These are phyloP conservation scores for Epichloe gansuensis DNA, from an alignment of 2,329 filamentous ascomycete species.

Conservation along the genomic window DNA sequence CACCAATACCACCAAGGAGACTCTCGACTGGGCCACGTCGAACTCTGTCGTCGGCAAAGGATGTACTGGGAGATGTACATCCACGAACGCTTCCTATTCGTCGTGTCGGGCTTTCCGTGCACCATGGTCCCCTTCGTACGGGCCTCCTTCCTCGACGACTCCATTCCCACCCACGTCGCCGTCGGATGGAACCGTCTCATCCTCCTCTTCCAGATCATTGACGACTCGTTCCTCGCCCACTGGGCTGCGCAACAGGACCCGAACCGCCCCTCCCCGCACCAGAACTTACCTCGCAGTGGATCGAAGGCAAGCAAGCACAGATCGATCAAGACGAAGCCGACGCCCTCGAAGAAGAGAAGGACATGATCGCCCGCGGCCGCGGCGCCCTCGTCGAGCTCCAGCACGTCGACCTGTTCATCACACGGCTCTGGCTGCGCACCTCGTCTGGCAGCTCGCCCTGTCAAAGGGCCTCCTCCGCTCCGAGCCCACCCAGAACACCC, in stretches of 20 bases:
- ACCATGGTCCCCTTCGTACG: constrained; percentile 19
- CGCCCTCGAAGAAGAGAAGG: constrained; percentile 16
- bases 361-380: constrained; percentile 14
- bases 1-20: constrained; percentile 23
- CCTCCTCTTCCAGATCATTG: constrained; percentile 25
- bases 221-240: constrained; percentile 25
- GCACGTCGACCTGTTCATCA: constrained; percentile 28
- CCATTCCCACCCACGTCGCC: constrained; percentile 24
- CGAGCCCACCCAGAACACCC: constrained; percentile 18
- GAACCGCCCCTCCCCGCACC: constrained; percentile 5
- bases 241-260: constrained; percentile 22
- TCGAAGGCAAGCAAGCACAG: constrained; percentile 28
- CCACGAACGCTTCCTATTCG: constrained; percentile 35
- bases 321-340: constrained; percentile 26
- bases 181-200: constrained; percentile 26
- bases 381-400: constrained; percentile 25
- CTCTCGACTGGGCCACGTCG: constrained; percentile 6
- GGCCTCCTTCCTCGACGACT: constrained; percentile 19
- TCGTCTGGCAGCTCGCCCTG: constrained; percentile 30
- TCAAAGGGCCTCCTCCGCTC: constrained; percentile 26
- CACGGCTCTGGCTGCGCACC: constrained; percentile 29
- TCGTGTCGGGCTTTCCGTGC: constrained; percentile 34
- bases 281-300: constrained; percentile 24
- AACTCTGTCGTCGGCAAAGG: constrained; percentile 11
- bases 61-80: constrained; percentile 16